These are phyloP conservation scores for Lecanosticta acicola DNA, from an alignment of 2,329 filamentous ascomycete species.

Conservation along the genomic window DNA sequence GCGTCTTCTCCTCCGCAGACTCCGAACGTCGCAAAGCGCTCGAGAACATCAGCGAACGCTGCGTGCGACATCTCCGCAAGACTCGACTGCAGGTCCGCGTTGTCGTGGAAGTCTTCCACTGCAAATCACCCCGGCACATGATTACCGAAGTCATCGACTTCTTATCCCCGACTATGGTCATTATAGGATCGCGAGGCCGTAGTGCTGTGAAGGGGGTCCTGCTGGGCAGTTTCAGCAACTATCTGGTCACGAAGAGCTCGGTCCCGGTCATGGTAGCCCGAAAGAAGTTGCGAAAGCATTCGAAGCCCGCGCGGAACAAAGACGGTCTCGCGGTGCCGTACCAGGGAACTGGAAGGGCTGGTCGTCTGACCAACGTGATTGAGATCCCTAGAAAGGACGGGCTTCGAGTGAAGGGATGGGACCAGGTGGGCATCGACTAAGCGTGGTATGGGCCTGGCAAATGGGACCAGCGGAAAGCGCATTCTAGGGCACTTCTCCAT, in stretches of 20 bases:
- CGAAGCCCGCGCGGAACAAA: conserved; percentile 39
- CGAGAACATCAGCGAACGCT: conserved; percentile 76
- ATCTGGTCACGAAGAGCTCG: conserved; percentile 91
- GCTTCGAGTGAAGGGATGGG: conserved; percentile 31
- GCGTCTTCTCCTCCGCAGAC: conserved; percentile 52
- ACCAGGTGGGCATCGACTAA: conserved; percentile 33
- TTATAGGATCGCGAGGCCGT: conserved; percentile 84
- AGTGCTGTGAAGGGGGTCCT: conserved; percentile 93
- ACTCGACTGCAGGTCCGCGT: conserved; percentile 88
- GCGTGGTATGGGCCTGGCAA: neutral
- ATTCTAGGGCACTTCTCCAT: no score
- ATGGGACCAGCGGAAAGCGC: no score
- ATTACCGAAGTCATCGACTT: conserved; percentile 96
- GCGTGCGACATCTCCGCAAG: conserved; percentile 80
- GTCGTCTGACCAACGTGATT: conserved; percentile 32
- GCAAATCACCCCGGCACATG: conserved; percentile 94
- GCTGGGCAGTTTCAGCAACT: conserved; percentile 93
- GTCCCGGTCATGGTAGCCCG: conserved; percentile 97
- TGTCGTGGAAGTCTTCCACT: conserved; percentile 93
- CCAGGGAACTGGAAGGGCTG: conserved; percentile 25
- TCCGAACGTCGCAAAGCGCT: conserved; percentile 75
- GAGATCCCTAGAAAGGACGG: conserved; percentile 29
- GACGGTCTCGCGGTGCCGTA: conserved; percentile 32
- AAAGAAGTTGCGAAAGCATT: conserved; percentile 81
- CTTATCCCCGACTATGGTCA: conserved; percentile 83